Evolutionary conservation across 129 eudicot species (phyloP).

Genomic region (Rutidosis leptorrhynchoides): DNA sequence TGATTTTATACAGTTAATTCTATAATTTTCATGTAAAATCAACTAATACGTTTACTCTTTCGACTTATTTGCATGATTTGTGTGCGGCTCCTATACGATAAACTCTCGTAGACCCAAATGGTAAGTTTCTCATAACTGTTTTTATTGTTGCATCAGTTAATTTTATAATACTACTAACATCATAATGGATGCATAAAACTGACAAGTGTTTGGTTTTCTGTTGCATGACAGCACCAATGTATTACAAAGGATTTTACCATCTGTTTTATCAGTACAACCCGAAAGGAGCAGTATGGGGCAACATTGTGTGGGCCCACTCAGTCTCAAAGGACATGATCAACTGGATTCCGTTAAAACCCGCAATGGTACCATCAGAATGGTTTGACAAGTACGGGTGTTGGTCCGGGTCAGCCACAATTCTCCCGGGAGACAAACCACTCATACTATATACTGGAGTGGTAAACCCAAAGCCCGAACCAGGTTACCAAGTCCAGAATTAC

Average conservation of each 20-base stretch:
- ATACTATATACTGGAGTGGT: background rate
- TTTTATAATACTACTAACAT: too few species aligned
- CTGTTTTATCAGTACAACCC: slow-evolving; percentile 36
- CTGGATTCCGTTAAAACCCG: slow-evolving; percentile 53
- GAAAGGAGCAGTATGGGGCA: slow-evolving; percentile 62
- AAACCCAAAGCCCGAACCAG: background rate
- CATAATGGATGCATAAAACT: too few species aligned
- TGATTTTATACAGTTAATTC: too few species aligned
- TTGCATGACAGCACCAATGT: too few species aligned
- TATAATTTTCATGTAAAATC: too few species aligned
- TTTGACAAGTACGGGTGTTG: slow-evolving; percentile 57
- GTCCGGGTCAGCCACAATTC: slow-evolving; percentile 62
- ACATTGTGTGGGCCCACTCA: slow-evolving; percentile 32
- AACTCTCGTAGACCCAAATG: too few species aligned
- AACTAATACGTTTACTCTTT: too few species aligned
- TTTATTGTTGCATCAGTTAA: too few species aligned
- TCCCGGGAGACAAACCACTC: slow-evolving; percentile 26
- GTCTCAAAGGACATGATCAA: slow-evolving; percentile 58
- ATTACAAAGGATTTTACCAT: background rate
- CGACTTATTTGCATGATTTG: too few species aligned
- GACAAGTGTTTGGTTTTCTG: too few species aligned
- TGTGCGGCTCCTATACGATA: too few species aligned
- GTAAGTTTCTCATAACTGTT: too few species aligned
- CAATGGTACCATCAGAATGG: slow-evolving; percentile 48
- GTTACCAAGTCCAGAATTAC: background rate